Conservation (phyloP, 2,329 filamentous ascomycete genomes). For the Paecilomyces fulvus region DNA sequence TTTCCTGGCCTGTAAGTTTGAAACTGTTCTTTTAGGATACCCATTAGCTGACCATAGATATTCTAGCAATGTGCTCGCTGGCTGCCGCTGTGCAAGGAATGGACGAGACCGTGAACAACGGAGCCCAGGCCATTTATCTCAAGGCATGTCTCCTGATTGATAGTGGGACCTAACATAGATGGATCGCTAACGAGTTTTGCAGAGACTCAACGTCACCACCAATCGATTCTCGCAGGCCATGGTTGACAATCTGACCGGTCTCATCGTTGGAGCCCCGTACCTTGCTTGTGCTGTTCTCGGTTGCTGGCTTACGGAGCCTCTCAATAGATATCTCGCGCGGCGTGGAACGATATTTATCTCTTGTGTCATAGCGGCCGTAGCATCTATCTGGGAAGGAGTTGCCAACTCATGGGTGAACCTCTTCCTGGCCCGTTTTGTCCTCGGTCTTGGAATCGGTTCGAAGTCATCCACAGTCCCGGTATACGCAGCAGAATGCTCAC, state of each 20-base stretch:
- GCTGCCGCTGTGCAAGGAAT: constrained; percentile 48
- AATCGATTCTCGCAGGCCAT: constrained; percentile 15
- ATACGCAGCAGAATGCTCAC: constrained; percentile 41
- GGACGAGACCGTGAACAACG: constrained; percentile 45
- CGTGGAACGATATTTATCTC: constrained; percentile 39
- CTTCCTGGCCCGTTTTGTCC: constrained; percentile 34
- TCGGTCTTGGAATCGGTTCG: constrained; percentile 35
- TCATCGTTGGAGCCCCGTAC: constrained; percentile 39
- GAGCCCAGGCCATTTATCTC: constrained; percentile 32
- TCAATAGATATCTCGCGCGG: constrained; percentile 37
- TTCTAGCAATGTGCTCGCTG: constrained; percentile 41
- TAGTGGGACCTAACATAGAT: not conserved
- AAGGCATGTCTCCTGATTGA: constrained; percentile 10
- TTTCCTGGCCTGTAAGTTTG: constrained; percentile 31
- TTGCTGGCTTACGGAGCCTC: constrained; percentile 42
- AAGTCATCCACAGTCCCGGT: constrained; percentile 40
- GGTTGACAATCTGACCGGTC: constrained; percentile 30
- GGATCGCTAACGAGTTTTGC: not conserved
- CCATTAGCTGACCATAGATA: not conserved
- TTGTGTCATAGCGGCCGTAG: constrained; percentile 33
- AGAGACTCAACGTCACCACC: constrained; percentile 5
- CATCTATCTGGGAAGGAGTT: constrained; percentile 36
- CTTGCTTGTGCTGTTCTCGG: constrained; percentile 37
- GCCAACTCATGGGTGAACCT: constrained; percentile 36
- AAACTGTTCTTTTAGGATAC: not conserved